Base-by-base conservation (phyloP, 108 stramenopile species). In the Nitzschia palea region DNA sequence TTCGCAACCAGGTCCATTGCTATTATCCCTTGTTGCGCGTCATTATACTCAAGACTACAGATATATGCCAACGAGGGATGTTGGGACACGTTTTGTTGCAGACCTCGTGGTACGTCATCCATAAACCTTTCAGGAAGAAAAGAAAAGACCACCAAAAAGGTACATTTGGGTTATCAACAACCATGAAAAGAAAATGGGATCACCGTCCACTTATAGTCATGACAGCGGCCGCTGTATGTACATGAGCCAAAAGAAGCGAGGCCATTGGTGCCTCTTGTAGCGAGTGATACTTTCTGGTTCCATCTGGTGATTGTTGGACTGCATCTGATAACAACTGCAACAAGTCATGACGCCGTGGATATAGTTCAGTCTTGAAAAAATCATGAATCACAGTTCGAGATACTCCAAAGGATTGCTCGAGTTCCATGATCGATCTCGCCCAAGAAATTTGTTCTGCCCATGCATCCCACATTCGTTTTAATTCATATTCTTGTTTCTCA, bases 391-490 rank as follows among this genome's bases (percentile, higher is more conserved):
- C 23, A 2, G 42, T 45, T 17, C 42, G 14, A 2, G 85, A 69
- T 1, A 74, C 72, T 26, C 70, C 62, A 51, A 58, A 75, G 17
- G 75, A 70, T 22, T 79, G 72, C 37, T 81, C 85, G 42, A 83
- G 65, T 55, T 70, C 77, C 2, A 33, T 8, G 2, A 75, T 15
- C 8, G 65, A 58, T 17, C 82, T 64, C 4, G 55, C 23, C 85
- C 85, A 86, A 12, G 73, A 40, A 67, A 71, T 81, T 62, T 86
- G 82, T 42, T 81, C 71, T 2, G 48, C 50, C 85, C 85, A 86
- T 4, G 81, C 79, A 55, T 83, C 80, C 81, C 81, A 86, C 62
- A 79, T 67, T 52, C 74, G 79, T 32, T 55, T 56, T 65, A 74
- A 62, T 45, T 83, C 70, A 43, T 83, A 81, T 26, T 62, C 60